Conservation (phyloP, 2,329 filamentous ascomycete genomes). For the Plenodomus tracheiphilus region DNA sequence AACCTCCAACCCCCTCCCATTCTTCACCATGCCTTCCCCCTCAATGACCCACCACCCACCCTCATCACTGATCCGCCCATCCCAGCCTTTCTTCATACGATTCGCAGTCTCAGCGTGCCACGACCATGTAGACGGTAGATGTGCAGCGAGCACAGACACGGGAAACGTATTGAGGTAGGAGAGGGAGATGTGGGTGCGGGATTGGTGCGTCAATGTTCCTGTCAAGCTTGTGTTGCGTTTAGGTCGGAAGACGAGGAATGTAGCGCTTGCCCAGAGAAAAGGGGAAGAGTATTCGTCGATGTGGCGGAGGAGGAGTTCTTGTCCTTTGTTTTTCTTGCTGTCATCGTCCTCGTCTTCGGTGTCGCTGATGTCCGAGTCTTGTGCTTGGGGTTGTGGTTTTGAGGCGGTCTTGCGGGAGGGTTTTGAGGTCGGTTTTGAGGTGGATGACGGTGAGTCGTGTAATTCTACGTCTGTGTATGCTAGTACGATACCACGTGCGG, state of each 20-base stretch:
- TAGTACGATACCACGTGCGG: constrained; percentile 73
- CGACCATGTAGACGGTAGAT: constrained; percentile 77
- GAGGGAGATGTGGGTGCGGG: constrained; percentile 84
- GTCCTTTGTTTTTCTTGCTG: too few species aligned
- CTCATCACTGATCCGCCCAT: constrained; percentile 43
- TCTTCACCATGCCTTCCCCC: constrained; percentile 60
- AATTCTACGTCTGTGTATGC: constrained; percentile 71
- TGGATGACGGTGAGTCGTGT: constrained; percentile 58
- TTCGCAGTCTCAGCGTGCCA: constrained; percentile 57
- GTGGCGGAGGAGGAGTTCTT: constrained; percentile 25
- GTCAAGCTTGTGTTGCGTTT: constrained; percentile 73
- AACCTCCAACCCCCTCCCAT: constrained; percentile 61
- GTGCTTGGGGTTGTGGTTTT: constrained; percentile 5
- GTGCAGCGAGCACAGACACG: constrained; percentile 76
- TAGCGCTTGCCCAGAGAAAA: constrained; percentile 86
- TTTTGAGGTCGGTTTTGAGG: neutral
- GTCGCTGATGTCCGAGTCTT: constrained; percentile 7
- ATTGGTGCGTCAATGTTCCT: constrained; percentile 82
- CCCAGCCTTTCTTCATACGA: constrained; percentile 28
- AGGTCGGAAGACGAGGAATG: constrained; percentile 82
- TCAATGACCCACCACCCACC: constrained; percentile 69
- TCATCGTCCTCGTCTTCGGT: constrained; percentile 5
- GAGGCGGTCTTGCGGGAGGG: neutral
- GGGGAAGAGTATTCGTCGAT: constrained; percentile 76
- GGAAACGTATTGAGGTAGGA: constrained; percentile 93